Evolutionary conservation across 768 basidiomycete genomes (phyloP).

Genomic region (Russula dissimulans): DNA sequence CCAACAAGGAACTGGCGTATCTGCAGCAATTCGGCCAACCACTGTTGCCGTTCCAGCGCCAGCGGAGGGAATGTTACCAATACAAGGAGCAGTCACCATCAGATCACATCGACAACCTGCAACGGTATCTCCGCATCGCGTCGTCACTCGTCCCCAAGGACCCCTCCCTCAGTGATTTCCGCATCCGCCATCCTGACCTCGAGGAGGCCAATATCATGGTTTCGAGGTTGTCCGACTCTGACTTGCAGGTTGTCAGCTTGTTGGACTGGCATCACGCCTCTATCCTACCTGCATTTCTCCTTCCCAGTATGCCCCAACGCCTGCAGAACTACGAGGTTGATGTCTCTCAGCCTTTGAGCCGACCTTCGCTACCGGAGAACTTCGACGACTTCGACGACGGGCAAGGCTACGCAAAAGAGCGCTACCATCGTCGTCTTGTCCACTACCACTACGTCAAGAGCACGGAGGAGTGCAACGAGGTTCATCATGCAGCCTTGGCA

Average conservation of each 20-base stretch:
- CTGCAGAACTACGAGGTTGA: slow-evolving; percentile 45
- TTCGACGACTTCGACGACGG: slow-evolving; percentile 34
- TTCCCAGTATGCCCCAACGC: slow-evolving; percentile 33
- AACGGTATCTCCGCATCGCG: slow-evolving; percentile 39
- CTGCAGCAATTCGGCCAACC: slow-evolving; percentile 40
- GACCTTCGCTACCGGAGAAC: slow-evolving; percentile 36
- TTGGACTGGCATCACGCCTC: slow-evolving; percentile 49
- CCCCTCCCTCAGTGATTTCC: slow-evolving; percentile 32
- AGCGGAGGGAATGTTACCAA: slow-evolving; percentile 36
- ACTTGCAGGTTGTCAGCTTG: slow-evolving; percentile 33
- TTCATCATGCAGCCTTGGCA: neutral
- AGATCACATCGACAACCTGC: slow-evolving; percentile 40
- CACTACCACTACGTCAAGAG: slow-evolving; percentile 40
- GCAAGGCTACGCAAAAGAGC: slow-evolving; percentile 24
- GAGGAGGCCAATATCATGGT: slow-evolving; percentile 41
- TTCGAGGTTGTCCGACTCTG: slow-evolving; percentile 36
- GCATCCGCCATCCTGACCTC: slow-evolving; percentile 38
- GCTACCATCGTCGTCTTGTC: slow-evolving; percentile 39
- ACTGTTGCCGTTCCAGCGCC: slow-evolving; percentile 33
- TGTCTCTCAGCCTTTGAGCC: slow-evolving; percentile 31
- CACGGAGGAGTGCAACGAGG: slow-evolving; percentile 37
- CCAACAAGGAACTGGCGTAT: slow-evolving; percentile 42
- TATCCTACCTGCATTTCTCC: slow-evolving; percentile 45
- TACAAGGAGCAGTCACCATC: slow-evolving; percentile 36
- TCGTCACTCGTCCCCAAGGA: slow-evolving; percentile 38